phyloP scores from a whole-genome alignment of 73 alveolate genomes.

The Stentor coeruleus region DNA sequence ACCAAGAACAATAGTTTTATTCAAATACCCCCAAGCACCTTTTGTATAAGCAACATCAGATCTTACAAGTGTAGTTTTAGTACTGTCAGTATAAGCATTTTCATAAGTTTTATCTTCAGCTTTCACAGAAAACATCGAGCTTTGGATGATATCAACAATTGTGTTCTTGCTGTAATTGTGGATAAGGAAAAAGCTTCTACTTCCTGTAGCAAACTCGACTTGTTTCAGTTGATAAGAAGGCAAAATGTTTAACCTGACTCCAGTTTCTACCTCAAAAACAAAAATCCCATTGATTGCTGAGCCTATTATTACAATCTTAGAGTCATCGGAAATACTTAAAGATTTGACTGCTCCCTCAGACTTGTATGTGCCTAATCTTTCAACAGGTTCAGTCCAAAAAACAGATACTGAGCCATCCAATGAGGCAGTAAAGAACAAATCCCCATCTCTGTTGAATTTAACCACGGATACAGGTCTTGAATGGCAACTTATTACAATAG shows the following conservation, averaged over 20 bases:
- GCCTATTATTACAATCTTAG: constrained; percentile 77
- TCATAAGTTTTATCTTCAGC: background rate
- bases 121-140: background rate
- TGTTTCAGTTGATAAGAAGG: background rate
- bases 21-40: constrained; percentile 66
- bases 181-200: constrained; percentile 38
- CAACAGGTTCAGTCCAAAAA: constrained; percentile 78
- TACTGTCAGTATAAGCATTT: background rate
- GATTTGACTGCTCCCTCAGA: constrained; percentile 86
- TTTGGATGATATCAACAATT: background rate
- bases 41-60: constrained; percentile 34
- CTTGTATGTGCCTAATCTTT: constrained; percentile 73
- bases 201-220: constrained; percentile 52
- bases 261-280: constrained; percentile 56
- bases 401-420: constrained; percentile 72
- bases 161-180: background rate
- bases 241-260: constrained; percentile 31
- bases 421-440: constrained; percentile 83
- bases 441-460: constrained; percentile 84
- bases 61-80: constrained; percentile 39
- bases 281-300: constrained; percentile 48
- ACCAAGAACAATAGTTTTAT: constrained; percentile 50
- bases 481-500: constrained; percentile 80
- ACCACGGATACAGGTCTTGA: constrained; percentile 79
- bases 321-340: constrained; percentile 70